Percentiles rank a stretch among this genome's conserved stretches.
Evolutionary conservation across 345 rosid species (phyloP).

Genomic region (Sonneratia alba): DNA sequence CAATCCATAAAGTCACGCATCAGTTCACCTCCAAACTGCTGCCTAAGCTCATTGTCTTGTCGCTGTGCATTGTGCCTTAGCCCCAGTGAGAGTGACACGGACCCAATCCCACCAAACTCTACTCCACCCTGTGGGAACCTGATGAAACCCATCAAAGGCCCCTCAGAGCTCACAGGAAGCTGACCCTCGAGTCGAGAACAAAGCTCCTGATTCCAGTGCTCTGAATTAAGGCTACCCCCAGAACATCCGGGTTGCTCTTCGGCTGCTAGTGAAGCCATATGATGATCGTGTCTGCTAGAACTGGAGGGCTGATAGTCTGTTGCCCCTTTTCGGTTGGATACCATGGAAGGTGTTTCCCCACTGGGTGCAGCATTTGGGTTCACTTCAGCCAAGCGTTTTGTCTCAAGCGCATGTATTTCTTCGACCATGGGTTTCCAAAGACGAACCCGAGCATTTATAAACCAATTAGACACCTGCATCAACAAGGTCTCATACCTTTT

Average conservation of each 20-base stretch:
- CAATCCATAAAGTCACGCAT: constrained; percentile 46
- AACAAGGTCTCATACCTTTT: neutral
- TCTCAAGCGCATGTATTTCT: constrained; percentile 9
- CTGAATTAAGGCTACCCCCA: constrained; percentile 5
- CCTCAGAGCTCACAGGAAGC: constrained; percentile 22
- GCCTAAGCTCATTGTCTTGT: constrained; percentile 31
- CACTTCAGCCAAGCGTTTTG: constrained; percentile 1
- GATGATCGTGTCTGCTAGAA: constrained; percentile 9
- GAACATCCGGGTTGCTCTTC: constrained; percentile 19
- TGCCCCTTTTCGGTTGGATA: constrained; percentile 9
- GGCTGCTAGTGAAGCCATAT: neutral
- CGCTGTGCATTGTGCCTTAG: constrained; percentile 30
- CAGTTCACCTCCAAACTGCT: constrained; percentile 38
- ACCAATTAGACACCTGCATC: constrained; percentile 11
- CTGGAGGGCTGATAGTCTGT: constrained; percentile 6
- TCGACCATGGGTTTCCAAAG: constrained; percentile 13
- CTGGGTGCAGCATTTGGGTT: neutral
- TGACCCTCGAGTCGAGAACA: constrained; percentile 28
- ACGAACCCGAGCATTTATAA: constrained; percentile 12
- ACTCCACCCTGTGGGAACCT: constrained; percentile 27
- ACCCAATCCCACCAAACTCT: constrained; percentile 31
- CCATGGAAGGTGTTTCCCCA: constrained; percentile 11
- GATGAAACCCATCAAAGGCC: constrained; percentile 28
- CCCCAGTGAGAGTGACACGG: constrained; percentile 49
- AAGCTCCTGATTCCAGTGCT: constrained; percentile 35